phyloP scores from a whole-genome alignment of 148 eudicot genomes.

The Mesembryanthemum crystallinum region DNA sequence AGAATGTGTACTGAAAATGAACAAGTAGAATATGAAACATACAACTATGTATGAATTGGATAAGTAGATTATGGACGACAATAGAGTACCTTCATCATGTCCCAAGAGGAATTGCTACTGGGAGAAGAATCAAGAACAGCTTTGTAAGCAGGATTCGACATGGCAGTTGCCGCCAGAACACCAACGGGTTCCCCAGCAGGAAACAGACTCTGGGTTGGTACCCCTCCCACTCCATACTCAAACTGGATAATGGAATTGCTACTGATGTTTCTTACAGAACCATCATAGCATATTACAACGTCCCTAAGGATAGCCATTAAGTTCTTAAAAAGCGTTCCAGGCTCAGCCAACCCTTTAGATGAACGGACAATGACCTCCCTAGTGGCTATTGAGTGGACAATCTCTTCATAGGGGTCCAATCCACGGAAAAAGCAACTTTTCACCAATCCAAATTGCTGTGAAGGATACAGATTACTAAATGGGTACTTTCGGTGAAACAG shows the following conservation, averaged over 20 bases:
- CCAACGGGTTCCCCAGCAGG: slow-evolving; percentile 97
- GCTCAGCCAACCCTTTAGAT: slow-evolving; percentile 83
- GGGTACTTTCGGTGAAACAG: slow-evolving; percentile 64
- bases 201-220: slow-evolving; percentile 45
- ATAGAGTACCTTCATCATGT: slow-evolving; percentile 88
- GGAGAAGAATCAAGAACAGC: slow-evolving; percentile 97
- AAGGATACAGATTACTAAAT: slow-evolving; percentile 38
- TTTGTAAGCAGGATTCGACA: slow-evolving; percentile 98
- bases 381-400: slow-evolving; percentile 80
- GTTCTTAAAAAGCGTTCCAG: slow-evolving; percentile 86
- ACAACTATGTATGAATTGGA: background rate
- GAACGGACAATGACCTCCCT: slow-evolving; percentile 92
- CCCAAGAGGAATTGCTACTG: slow-evolving; percentile 89
- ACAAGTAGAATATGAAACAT: background rate
- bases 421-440: slow-evolving; percentile 70
- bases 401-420: slow-evolving; percentile 79
- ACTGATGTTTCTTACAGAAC: slow-evolving; percentile 77
- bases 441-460: slow-evolving; percentile 72
- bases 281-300: slow-evolving; percentile 88
- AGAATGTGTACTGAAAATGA: slow-evolving; percentile 4
- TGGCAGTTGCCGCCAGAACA: slow-evolving; percentile 95
- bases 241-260: slow-evolving; percentile 82
- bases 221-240: slow-evolving; percentile 65
- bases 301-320: slow-evolving; percentile 96
- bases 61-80: background rate